Conservation (phyloP, 1,139 yeast genomes). For the Kluyveromyces marxianus region DNA sequence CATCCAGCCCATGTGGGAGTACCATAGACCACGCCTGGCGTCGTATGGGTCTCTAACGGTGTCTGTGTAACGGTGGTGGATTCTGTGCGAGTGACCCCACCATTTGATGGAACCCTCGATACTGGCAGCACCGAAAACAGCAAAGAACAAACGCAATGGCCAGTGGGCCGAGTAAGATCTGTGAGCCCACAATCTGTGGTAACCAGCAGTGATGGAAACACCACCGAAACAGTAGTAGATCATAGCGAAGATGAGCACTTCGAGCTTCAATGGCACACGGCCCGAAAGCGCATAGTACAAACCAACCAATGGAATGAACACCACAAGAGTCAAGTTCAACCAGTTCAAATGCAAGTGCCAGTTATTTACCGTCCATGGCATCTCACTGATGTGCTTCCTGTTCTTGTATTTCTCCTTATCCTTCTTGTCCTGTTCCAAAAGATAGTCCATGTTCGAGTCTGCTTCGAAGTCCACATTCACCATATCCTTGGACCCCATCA, state of each 20-base stretch:
- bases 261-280: constrained; percentile 48
- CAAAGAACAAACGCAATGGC: constrained; percentile 66
- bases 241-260: constrained; percentile 56
- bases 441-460: constrained; percentile 45
- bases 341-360: constrained; percentile 90
- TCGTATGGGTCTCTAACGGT: constrained; percentile 96
- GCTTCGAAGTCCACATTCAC: constrained; percentile 58
- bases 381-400: constrained; percentile 74
- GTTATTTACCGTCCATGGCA: constrained; percentile 79
- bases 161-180: constrained; percentile 70
- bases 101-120: constrained; percentile 96
- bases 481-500: constrained; percentile 75
- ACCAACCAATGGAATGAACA: constrained; percentile 64
- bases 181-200: constrained; percentile 85
- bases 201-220: constrained; percentile 91
- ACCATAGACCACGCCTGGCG: constrained; percentile 94
- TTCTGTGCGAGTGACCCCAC: constrained; percentile 98
- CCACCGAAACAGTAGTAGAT: constrained; percentile 67
- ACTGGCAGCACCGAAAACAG: constrained; percentile 88
- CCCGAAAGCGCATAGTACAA: constrained; percentile 40
- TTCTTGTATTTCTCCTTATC: constrained; percentile 39
- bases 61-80: constrained; percentile 96
- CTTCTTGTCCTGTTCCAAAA: constrained; percentile 49
- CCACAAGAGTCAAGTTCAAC: constrained; percentile 79
- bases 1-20: constrained; percentile 98